Base-by-base conservation (phyloP, 1,284 basidiomycete genomes). In the Apiotrichum laibachii region DNA sequence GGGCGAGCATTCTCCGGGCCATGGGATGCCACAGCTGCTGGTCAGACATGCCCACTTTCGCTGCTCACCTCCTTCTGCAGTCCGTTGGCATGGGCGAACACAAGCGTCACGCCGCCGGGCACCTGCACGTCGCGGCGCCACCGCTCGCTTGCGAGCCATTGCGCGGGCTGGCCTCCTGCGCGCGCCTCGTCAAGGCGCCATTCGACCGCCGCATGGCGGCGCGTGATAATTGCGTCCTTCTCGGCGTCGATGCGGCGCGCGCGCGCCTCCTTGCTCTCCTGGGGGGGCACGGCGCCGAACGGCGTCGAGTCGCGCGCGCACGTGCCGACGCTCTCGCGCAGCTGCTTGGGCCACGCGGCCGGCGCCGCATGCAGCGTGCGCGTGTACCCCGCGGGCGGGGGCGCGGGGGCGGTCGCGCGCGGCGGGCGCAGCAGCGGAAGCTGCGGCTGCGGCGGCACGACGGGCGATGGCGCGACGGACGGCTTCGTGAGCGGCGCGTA, bases 11-110 rank as follows among this genome's bases (percentile, higher is more conserved):
- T 35, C 79, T 67, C 0, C 76, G 73, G 0, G 91, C 64, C 2
- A 82, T 82, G 0, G 86, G 83, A 68, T 89, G 86, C 85, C 86
- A 90, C 40, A 54, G 56, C 60, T 59, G 26, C 8, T 5, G 18
- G 18, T 2, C n/a, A n/a, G n/a, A n/a, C n/a, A n/a, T n/a, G n/a
- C n/a, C n/a, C n/a, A n/a, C n/a, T n/a, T n/a, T n/a, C n/a, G n/a
- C n/a, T n/a, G n/a, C n/a, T 58, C 54, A 85, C 88, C 84, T 91
- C 88, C 74, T 92, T 92, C 62, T 85, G 85, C 67, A 92, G 86
- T 6, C 90, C 90, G 72, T 89, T 92, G 1, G 88, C 89, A 70
- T 92, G 90, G 8, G 84, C 83, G 43, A 88, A 77, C 59, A 92
- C 82, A 43, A 92, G 76, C 0, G 88, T 91, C 44, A 88, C 48